phyloP scores from a whole-genome alignment of 495 filamentous ascomycete species.

The Penicillium samsonianum region DNA sequence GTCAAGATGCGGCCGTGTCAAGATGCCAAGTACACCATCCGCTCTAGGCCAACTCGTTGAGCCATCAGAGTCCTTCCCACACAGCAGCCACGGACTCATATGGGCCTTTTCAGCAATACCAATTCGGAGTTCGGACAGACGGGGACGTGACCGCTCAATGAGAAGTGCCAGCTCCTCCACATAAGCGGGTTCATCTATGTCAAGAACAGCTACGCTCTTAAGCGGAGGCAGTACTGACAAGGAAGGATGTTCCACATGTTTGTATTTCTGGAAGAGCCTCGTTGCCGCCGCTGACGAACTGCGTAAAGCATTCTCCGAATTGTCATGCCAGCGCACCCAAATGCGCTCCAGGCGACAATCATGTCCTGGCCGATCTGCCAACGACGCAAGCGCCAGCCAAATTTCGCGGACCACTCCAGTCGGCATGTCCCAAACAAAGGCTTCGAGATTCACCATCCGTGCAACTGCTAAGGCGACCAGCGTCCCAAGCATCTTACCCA shows the following conservation, averaged over 20 bases:
- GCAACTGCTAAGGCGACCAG: conserved; percentile 82
- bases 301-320: conserved; percentile 51
- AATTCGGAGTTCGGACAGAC: conserved; percentile 74
- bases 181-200: conserved; percentile 87
- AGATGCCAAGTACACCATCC: conserved; percentile 74
- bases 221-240: conserved; percentile 83
- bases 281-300: conserved; percentile 11
- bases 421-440: conserved; percentile 96
- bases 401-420: conserved; percentile 86
- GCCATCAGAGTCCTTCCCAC: conserved; percentile 30
- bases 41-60: conserved; percentile 42
- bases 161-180: conserved; percentile 85
- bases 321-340: conserved; percentile 92
- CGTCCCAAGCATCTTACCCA: conserved; percentile 91
- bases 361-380: conserved; percentile 61
- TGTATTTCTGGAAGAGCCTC: conserved; percentile 39
- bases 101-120: conserved; percentile 68
- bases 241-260: conserved; percentile 76
- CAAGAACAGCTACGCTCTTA: conserved; percentile 77
- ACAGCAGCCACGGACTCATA: conserved; percentile 55
- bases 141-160: conserved; percentile 68
- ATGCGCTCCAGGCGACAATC: conserved; percentile 73
- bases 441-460: conserved; percentile 86
- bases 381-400: conserved; percentile 78
- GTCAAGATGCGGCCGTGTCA: conserved; percentile 51